These are phyloP conservation scores for Stenogyne calaminthoides DNA, from an alignment of 305 asterid species.

Conservation along the genomic window DNA sequence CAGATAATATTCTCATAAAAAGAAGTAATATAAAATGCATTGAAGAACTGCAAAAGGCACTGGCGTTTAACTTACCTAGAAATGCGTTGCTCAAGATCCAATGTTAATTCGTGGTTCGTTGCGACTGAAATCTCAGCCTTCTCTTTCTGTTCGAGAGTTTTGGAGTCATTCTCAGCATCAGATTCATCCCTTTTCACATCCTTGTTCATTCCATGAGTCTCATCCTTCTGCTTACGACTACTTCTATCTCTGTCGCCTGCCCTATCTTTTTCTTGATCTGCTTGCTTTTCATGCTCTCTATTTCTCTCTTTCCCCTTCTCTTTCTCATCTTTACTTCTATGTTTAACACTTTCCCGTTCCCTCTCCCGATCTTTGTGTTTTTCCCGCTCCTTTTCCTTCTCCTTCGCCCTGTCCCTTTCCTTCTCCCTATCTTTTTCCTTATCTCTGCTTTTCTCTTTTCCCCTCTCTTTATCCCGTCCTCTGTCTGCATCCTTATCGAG, in stretches of 20 bases:
- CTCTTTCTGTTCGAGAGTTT: conserved; percentile 41
- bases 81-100: conserved; percentile 72
- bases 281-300: conserved; percentile 61
- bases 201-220: conserved; percentile 53
- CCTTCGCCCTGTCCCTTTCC: conserved; percentile 47
- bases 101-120: conserved; percentile 42
- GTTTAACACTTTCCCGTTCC: conserved; percentile 53
- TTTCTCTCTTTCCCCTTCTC: conserved; percentile 66
- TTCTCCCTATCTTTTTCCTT: conserved; percentile 54
- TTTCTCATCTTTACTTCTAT: conserved; percentile 51
- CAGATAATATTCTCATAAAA: background rate
- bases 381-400: conserved; percentile 49
- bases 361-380: conserved; percentile 50
- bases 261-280: conserved; percentile 53
- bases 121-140: conserved; percentile 38
- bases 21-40: background rate
- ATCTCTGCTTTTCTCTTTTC: conserved; percentile 55
- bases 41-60: conserved; percentile 12
- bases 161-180: conserved; percentile 46
- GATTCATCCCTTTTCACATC: conserved; percentile 49
- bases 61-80: conserved; percentile 54
- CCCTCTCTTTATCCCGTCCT: conserved; percentile 60
- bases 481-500: conserved; percentile 57
- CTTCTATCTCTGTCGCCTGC: conserved; percentile 50
- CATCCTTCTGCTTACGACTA: conserved; percentile 61